phyloP scores from a whole-genome alignment of 192 early-diverging fungal species.

The Haplosporangium gracile region DNA sequence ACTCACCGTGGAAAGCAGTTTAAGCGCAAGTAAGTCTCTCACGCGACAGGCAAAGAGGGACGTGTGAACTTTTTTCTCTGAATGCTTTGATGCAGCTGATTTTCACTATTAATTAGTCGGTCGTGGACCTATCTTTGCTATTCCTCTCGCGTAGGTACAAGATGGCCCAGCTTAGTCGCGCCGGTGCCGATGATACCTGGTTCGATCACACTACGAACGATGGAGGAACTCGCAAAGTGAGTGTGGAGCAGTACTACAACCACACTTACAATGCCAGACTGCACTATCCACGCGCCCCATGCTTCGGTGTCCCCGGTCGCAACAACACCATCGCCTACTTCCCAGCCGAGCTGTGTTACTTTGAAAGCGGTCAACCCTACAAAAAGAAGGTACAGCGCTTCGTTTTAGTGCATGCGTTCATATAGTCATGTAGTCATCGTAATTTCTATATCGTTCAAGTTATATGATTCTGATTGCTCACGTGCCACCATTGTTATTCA shows the following conservation, averaged over 20 bases:
- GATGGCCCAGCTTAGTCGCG: conserved; percentile 35
- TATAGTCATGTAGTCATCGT: neutral
- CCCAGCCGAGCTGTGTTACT: conserved; percentile 83
- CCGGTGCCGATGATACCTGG: conserved; percentile 66
- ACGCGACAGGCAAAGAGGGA: neutral
- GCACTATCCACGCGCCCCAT: conserved; percentile 78
- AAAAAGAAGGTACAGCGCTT: conserved; percentile 60
- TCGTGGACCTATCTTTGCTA: conserved; percentile 34
- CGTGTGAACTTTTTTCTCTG: neutral
- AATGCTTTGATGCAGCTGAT: neutral
- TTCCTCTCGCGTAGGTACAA: conserved; percentile 10
- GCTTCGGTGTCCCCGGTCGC: conserved; percentile 65
- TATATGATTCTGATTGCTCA: neutral
- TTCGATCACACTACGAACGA: conserved; percentile 24
- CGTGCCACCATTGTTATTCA: neutral
- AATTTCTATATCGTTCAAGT: neutral
- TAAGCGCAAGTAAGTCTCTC: conserved; percentile 66
- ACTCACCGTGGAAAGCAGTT: conserved; percentile 62
- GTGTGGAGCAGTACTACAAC: conserved; percentile 76
- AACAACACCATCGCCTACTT: conserved; percentile 60
- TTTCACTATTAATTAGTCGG: conserved; percentile 40
- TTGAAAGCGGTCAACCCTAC: conserved; percentile 80
- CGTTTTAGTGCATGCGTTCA: neutral
- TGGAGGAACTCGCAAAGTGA: conserved; percentile 58
- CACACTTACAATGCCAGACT: conserved; percentile 72